A percentile compares a stretch with the other conserved stretches of the same genome.
Conservation (phyloP, 2,329 filamentous ascomycete species). For the Pyrenophora teres region DNA sequence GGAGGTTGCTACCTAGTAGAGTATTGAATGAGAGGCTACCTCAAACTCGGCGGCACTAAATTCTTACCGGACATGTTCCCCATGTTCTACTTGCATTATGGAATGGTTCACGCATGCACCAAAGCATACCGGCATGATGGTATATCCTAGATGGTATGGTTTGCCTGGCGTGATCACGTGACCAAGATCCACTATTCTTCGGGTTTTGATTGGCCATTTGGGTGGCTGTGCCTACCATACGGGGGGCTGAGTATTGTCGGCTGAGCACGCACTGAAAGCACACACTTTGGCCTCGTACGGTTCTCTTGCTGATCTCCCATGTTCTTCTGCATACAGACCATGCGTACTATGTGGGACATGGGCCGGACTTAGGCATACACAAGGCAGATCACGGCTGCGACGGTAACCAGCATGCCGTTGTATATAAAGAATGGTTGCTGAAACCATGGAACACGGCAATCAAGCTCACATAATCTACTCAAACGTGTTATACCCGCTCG, state of each 20-base stretch:
- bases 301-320: too few relatives aligned
- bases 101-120: conserved; percentile 4
- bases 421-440: not conserved
- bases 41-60: conserved; percentile 3
- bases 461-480: not conserved
- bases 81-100: not conserved
- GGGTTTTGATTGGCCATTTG: too few relatives aligned
- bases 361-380: not conserved
- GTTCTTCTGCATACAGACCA: too few relatives aligned
- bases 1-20: not conserved
- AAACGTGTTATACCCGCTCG: conserved; percentile 3
- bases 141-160: not conserved
- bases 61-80: not conserved
- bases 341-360: too few relatives aligned
- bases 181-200: too few relatives aligned
- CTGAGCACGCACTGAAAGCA: not conserved
- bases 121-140: not conserved
- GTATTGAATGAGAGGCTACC: not conserved
- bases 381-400: conserved; percentile 1
- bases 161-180: too few relatives aligned
- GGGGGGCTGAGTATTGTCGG: not conserved
- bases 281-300: not conserved
- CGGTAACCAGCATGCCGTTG: too few relatives aligned
- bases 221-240: not conserved
- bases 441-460: not conserved